Percentiles rank a stretch among this genome's conserved stretches.
Evolutionary conservation across 768 basidiomycete genomes (phyloP).

Genomic region (Chiua virens): DNA sequence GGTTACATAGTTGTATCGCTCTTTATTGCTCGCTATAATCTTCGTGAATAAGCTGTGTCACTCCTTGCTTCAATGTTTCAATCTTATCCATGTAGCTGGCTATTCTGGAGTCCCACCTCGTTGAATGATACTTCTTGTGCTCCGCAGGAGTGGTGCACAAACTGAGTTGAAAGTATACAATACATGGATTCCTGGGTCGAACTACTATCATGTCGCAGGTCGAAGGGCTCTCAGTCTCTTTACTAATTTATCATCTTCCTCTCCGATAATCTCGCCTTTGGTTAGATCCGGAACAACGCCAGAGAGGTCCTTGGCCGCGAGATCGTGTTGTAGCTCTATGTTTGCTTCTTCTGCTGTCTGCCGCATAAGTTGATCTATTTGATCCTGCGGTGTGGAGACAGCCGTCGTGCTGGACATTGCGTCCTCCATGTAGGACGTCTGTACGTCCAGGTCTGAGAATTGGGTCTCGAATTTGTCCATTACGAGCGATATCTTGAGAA

Average conservation of each 20-base stretch:
- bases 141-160: neutral
- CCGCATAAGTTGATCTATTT: slow-evolving; percentile 87
- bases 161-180: neutral
- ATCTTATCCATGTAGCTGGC: neutral
- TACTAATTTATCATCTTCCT: slow-evolving; percentile 81
- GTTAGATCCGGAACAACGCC: slow-evolving; percentile 55
- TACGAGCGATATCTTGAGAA: slow-evolving; percentile 83
- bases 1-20: slow-evolving; percentile 14
- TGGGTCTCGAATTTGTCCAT: slow-evolving; percentile 99
- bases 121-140: slow-evolving; percentile 12
- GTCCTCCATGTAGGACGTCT: slow-evolving; percentile 97
- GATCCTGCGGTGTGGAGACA: slow-evolving; percentile 92
- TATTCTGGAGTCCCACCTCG: slow-evolving; percentile 3
- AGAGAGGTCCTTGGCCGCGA: slow-evolving; percentile 62
- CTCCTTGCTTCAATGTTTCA: slow-evolving; percentile 9
- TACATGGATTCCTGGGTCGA: slow-evolving; percentile 7
- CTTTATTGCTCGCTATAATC: slow-evolving; percentile 18
- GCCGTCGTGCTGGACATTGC: slow-evolving; percentile 94
- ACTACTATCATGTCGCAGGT: slow-evolving; percentile 55
- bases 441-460: slow-evolving; percentile 96
- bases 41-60: slow-evolving; percentile 11
- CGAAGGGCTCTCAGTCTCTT: slow-evolving; percentile 87
- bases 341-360: slow-evolving; percentile 98
- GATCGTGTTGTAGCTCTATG: slow-evolving; percentile 90
- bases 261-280: slow-evolving; percentile 54